These are phyloP conservation scores for Lasiodiplodia gonubiensis DNA, from an alignment of 2,329 filamentous ascomycete species.

Conservation along the genomic window DNA sequence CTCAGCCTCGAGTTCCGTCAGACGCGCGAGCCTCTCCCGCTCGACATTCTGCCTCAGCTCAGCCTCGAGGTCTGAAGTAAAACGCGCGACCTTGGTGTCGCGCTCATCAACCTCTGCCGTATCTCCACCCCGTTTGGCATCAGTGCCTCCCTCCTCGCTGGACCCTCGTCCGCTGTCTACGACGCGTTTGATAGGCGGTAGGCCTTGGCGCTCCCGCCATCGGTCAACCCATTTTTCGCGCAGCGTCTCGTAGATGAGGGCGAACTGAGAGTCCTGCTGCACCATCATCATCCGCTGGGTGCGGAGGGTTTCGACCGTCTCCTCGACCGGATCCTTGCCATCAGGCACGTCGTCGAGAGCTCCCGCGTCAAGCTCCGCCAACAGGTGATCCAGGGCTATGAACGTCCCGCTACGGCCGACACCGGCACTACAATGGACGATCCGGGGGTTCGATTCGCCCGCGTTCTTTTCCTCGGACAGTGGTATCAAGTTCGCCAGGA, in stretches of 20 bases:
- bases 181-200: constrained; percentile 7
- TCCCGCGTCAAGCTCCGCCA: constrained; percentile 79
- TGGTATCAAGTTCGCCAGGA: constrained; percentile 72
- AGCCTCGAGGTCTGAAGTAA: constrained; percentile 21
- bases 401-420: constrained; percentile 95
- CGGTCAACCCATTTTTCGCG: constrained; percentile 72
- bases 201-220: constrained; percentile 36
- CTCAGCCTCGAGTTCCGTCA: constrained; percentile 19
- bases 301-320: constrained; percentile 79
- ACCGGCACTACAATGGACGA: constrained; percentile 78
- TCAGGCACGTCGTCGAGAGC: constrained; percentile 59
- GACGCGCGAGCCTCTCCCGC: constrained; percentile 7
- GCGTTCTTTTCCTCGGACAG: constrained; percentile 63
- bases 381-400: constrained; percentile 90
- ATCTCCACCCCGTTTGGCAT: constrained; percentile 5
- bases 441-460: constrained; percentile 61
- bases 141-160: constrained; percentile 3
- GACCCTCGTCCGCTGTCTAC: not conserved
- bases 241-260: constrained; percentile 88
- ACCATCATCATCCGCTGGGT: constrained; percentile 96
- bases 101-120: constrained; percentile 6
- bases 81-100: constrained; percentile 25
- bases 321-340: constrained; percentile 71
- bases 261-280: constrained; percentile 81
- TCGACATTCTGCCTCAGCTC: constrained; percentile 12